Conservation (phyloP, 345 rosid species). For the Brassica napus region Da-Ae NC_063447.1:11171501-11172000, state of each 20-base stretch:
- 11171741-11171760: background rate
- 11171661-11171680: background rate
- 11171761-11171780: background rate
- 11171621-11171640: too few relatives aligned
- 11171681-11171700: conserved; percentile 14
- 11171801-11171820: background rate
- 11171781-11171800: background rate
- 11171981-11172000: conserved; percentile 39
- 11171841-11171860: conserved; percentile 40
- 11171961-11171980: conserved; percentile 37
- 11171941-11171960: conserved; percentile 39
- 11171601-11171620: too few relatives aligned
- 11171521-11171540: too few relatives aligned
- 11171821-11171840: conserved; percentile 25
- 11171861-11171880: conserved; percentile 33
- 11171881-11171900: conserved; percentile 38
- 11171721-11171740: conserved; percentile 25
- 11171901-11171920: conserved; percentile 33
- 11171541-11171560: too few relatives aligned
- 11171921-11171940: conserved; percentile 41
- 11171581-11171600: too few relatives aligned
- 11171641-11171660: background rate
- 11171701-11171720: conserved; percentile 19
- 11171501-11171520: too few relatives aligned
- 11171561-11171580: too few relatives aligned